Percentiles rank a stretch among this genome's conserved stretches.
These are phyloP conservation scores for Phytophthora brassicae DNA, from an alignment of 352 stramenopile species.

Conservation along the genomic window DNA sequence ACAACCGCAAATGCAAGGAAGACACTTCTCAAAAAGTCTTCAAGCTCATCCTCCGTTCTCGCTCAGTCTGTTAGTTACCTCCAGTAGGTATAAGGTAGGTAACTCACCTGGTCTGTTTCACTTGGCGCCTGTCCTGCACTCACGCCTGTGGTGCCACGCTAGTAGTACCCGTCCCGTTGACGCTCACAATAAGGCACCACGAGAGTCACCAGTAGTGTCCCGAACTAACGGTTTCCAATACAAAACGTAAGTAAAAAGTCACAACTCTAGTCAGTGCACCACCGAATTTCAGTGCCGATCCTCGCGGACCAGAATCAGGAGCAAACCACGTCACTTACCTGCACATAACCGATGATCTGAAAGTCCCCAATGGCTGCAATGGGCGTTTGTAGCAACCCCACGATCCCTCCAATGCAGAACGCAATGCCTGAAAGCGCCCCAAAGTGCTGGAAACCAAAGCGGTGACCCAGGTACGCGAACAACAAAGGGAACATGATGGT, in stretches of 20 bases:
- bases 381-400: conserved; percentile 66
- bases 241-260: conserved; percentile 10
- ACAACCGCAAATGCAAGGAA: conserved; percentile 1
- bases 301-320: conserved; percentile 23
- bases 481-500: conserved; percentile 84
- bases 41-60: conserved; percentile 8
- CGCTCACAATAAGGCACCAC: conserved; percentile 52
- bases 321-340: conserved; percentile 37
- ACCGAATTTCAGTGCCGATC: conserved; percentile 12
- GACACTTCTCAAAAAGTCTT: background rate
- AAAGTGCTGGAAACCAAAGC: conserved; percentile 87
- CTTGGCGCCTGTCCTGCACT: conserved; percentile 30
- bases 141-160: conserved; percentile 5
- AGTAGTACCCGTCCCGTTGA: conserved; percentile 35
- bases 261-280: background rate
- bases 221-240: conserved; percentile 36
- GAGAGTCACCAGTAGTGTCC: conserved; percentile 49
- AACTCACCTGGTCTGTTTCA: conserved; percentile 27
- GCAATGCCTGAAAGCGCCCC: conserved; percentile 76
- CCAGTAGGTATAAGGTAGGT: too few species aligned
- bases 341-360: conserved; percentile 41
- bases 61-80: background rate
- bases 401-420: conserved; percentile 66
- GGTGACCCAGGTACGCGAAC: conserved; percentile 79
- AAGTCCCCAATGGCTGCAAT: conserved; percentile 58